Evolutionary conservation across 83 land plant species (phyloP).

Genomic region (Picea abies): DNA sequence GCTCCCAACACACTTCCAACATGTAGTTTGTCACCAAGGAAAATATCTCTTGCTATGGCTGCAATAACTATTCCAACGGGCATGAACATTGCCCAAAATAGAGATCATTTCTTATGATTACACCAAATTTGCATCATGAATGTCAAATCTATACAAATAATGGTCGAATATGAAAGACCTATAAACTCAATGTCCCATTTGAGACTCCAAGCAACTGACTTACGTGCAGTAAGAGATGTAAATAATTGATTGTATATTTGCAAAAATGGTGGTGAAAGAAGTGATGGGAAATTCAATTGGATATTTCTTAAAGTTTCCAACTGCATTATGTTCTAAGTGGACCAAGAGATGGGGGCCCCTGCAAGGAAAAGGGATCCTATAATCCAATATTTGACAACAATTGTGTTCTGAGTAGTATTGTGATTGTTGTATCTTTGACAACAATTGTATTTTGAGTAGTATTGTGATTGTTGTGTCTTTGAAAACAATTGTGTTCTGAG

Average conservation of each 20-base stretch:
- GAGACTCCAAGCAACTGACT: constrained; percentile 31
- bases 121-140: constrained; percentile 32
- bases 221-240: constrained; percentile 24
- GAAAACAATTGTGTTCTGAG: neutral
- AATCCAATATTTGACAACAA: constrained; percentile 22
- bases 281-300: constrained; percentile 39
- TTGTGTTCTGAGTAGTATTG: neutral
- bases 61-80: constrained; percentile 39
- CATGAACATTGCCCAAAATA: constrained; percentile 50
- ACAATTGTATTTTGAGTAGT: neutral
- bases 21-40: constrained; percentile 39
- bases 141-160: constrained; percentile 38
- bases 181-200: constrained; percentile 23
- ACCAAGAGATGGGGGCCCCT: constrained; percentile 27
- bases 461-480: neutral
- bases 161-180: constrained; percentile 32
- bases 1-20: constrained; percentile 37
- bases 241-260: constrained; percentile 25
- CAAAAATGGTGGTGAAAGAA: constrained; percentile 32
- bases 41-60: constrained; percentile 22
- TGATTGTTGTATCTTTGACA: constrained; percentile 16
- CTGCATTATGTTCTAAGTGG: constrained; percentile 41
- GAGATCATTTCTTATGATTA: constrained; percentile 39
- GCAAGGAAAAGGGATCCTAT: constrained; percentile 37
- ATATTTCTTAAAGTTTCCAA: constrained; percentile 34